These are phyloP conservation scores for Fusarium cicatricum DNA, from an alignment of 2,329 filamentous ascomycete species.

Conservation along the genomic window DNA sequence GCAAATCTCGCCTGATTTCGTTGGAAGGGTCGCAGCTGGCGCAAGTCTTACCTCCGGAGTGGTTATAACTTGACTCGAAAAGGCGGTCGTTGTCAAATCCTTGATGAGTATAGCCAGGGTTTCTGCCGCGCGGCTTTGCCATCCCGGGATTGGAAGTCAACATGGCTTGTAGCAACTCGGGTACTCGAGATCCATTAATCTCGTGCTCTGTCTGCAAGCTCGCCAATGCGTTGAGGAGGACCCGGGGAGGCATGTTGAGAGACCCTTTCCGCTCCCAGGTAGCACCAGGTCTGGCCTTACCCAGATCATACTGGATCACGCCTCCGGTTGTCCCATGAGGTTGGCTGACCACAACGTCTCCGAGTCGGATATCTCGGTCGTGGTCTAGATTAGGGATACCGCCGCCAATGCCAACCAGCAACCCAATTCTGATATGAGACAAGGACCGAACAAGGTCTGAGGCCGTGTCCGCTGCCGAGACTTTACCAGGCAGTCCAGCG, in stretches of 20 bases:
- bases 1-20: background rate
- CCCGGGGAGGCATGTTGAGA: slow-evolving; percentile 15
- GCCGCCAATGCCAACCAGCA: slow-evolving; percentile 55
- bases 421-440: slow-evolving; percentile 25
- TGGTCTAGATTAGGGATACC: slow-evolving; percentile 5
- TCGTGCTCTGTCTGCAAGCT: slow-evolving; percentile 24
- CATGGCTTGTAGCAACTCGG: slow-evolving; percentile 5
- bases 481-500: slow-evolving; percentile 25
- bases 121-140: background rate
- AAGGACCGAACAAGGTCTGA: slow-evolving; percentile 20
- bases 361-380: slow-evolving; percentile 37
- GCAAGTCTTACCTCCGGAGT: slow-evolving; percentile 20
- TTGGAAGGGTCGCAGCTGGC: background rate
- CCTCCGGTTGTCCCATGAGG: slow-evolving; percentile 26
- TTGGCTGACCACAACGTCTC: slow-evolving; percentile 41
- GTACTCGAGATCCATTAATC: background rate
- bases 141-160: slow-evolving; percentile 2
- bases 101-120: slow-evolving; percentile 13
- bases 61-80: slow-evolving; percentile 10
- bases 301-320: slow-evolving; percentile 38
- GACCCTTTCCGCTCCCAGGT: slow-evolving; percentile 11
- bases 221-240: slow-evolving; percentile 18
- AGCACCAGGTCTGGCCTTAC: slow-evolving; percentile 6
- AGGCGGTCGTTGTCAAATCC: slow-evolving; percentile 24
- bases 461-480: slow-evolving; percentile 18